Conservation (phyloP, 768 basidiomycete species). For the Cystobasidium onofrii region DNA sequence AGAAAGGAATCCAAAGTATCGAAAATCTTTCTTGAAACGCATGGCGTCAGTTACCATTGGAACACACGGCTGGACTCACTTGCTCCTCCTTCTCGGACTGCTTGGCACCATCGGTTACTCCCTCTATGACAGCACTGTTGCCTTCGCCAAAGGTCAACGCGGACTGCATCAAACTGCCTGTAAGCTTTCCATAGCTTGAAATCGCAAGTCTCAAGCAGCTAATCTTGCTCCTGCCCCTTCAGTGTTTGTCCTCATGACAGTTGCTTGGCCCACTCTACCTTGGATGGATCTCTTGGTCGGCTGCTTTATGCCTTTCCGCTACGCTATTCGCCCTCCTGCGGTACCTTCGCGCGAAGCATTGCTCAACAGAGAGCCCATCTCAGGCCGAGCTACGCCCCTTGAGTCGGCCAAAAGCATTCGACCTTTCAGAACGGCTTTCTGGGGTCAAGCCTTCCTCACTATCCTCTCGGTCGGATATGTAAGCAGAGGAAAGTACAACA, state of each 20-base stretch:
- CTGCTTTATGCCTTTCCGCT: slow-evolving; percentile 18
- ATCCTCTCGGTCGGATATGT: slow-evolving; percentile 3
- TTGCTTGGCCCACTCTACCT: slow-evolving; percentile 31
- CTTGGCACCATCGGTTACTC: slow-evolving; percentile 29
- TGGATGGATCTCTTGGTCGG: slow-evolving; percentile 20
- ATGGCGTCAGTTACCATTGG: slow-evolving; percentile 1
- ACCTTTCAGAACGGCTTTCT: slow-evolving; percentile 17
- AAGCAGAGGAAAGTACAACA: background rate
- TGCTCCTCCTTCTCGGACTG: background rate
- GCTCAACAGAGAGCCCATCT: slow-evolving; percentile 33
- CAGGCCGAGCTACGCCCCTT: slow-evolving; percentile 18
- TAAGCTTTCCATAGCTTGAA: background rate
- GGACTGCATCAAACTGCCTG: slow-evolving; percentile 26
- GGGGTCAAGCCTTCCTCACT: background rate
- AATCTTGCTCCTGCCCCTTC: background rate
- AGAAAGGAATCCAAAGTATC: slow-evolving; percentile 14
- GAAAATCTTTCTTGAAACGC: slow-evolving; percentile 17
- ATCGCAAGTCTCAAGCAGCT: background rate
- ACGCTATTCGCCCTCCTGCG: slow-evolving; percentile 29
- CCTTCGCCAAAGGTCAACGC: background rate
- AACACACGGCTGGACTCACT: slow-evolving; percentile 14
- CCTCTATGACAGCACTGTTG: background rate
- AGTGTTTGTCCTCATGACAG: slow-evolving; percentile 33
- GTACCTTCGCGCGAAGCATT: slow-evolving; percentile 27
- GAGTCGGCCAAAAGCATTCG: background rate